phyloP scores from a whole-genome alignment of 2,329 filamentous ascomycete genomes.

The Fusarium nelsonii region DNA sequence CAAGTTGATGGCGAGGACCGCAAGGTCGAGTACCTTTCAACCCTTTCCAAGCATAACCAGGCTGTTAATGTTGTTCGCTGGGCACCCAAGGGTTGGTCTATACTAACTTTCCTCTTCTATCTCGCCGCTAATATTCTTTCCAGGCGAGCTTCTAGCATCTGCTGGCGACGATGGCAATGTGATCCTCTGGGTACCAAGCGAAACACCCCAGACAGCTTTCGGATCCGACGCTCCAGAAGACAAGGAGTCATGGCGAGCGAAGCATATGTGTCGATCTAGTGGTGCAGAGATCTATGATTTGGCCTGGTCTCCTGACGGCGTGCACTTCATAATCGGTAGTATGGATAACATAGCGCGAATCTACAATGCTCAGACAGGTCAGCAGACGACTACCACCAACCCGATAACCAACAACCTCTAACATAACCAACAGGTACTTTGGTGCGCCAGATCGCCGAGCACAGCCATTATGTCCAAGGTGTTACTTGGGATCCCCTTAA shows the following conservation, averaged over 20 bases:
- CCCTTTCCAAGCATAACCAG: conserved; percentile 92
- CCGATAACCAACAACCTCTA: conserved; percentile 8
- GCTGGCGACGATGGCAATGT: conserved; percentile 98
- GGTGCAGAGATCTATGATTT: conserved; percentile 98
- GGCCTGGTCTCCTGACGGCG: conserved; percentile 97
- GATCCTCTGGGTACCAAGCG: conserved; percentile 93
- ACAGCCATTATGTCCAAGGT: conserved; percentile 98
- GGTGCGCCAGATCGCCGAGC: conserved; percentile 94
- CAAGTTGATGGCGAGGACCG: conserved; percentile 86
- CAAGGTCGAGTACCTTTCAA: conserved; percentile 91
- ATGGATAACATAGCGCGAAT: conserved; percentile 99
- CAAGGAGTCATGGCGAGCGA: conserved; percentile 96
- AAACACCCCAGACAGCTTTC: conserved; percentile 75
- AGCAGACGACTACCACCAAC: conserved; percentile 43
- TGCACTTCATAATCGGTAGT: conserved; percentile 97
- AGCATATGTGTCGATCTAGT: conserved; percentile 96
- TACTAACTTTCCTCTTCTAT: neutral
- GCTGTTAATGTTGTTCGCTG: conserved; percentile 98
- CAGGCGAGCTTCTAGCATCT: conserved; percentile 92
- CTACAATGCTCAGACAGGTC: conserved; percentile 93
- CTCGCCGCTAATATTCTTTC: conserved; percentile 33
- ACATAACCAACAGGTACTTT: conserved; percentile 61
- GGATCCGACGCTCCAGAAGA: conserved; percentile 90
- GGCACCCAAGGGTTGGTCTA: conserved; percentile 83
- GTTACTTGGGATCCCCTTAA: conserved; percentile 98